A percentile compares a stretch with the other conserved stretches of the same genome.
phyloP scores from a whole-genome alignment of 805 yeast genomes.

The Ogataea parapolymorpha region DNA sequence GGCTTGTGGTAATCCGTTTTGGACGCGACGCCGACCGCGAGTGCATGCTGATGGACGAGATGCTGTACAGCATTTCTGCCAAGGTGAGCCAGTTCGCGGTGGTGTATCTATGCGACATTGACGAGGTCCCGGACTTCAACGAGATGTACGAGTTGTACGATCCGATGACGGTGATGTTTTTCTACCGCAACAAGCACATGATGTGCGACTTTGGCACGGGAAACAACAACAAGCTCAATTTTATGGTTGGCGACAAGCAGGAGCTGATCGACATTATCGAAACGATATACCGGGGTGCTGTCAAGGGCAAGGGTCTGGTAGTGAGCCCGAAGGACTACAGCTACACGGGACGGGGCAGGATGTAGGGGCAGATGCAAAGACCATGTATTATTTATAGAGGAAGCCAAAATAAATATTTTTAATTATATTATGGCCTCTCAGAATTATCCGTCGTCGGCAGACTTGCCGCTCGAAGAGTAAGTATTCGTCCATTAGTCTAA shows the following conservation, averaged over 20 bases:
- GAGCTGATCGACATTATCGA: conserved; percentile 90
- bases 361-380: background rate
- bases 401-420: background rate
- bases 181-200: conserved; percentile 91
- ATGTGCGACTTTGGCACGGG: conserved; percentile 99
- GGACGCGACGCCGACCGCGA: conserved; percentile 75
- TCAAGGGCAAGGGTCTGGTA: conserved; percentile 89
- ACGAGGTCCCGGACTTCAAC: conserved; percentile 86
- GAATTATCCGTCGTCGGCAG: conserved; percentile 50
- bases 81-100: conserved; percentile 85
- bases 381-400: background rate
- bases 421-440: conserved; percentile 33
- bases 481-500: conserved; percentile 32
- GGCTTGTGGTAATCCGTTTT: conserved; percentile 84
- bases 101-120: conserved; percentile 83
- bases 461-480: conserved; percentile 45
- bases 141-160: conserved; percentile 87
- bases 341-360: conserved; percentile 23
- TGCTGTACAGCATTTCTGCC: conserved; percentile 74
- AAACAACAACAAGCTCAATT: conserved; percentile 90
- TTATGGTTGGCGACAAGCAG: conserved; percentile 72
- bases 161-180: conserved; percentile 91
- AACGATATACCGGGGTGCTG: conserved; percentile 85
- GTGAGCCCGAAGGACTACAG: conserved; percentile 75
- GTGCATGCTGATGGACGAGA: conserved; percentile 89